Conservation (phyloP, 805 yeast genomes). For the Wickerhamiella bombiphila region DNA sequence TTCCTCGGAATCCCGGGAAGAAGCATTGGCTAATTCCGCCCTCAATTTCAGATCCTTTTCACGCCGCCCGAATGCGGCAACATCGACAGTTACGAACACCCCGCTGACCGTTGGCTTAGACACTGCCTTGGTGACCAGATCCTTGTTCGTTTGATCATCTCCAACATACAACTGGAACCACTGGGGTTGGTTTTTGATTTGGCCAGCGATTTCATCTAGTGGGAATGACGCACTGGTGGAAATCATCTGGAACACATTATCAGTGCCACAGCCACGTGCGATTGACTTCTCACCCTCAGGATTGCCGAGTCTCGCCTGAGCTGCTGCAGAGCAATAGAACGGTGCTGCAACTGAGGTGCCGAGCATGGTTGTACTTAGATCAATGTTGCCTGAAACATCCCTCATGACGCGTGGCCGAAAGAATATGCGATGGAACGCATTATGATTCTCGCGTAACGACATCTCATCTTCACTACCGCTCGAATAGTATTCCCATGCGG, state of each 20-base stretch:
- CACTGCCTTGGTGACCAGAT: slow-evolving; percentile 50
- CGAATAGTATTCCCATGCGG: slow-evolving; percentile 86
- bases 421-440: slow-evolving; percentile 71
- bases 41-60: slow-evolving; percentile 52
- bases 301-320: slow-evolving; percentile 78
- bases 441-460: slow-evolving; percentile 73
- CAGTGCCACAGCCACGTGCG: slow-evolving; percentile 37
- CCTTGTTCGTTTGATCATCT: slow-evolving; percentile 27
- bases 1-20: slow-evolving; percentile 22
- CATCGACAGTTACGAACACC: slow-evolving; percentile 68
- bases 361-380: slow-evolving; percentile 53
- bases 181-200: slow-evolving; percentile 51
- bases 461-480: slow-evolving; percentile 87
- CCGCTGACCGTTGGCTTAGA: slow-evolving; percentile 37
- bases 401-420: slow-evolving; percentile 75
- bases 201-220: slow-evolving; percentile 68
- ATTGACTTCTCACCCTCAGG: slow-evolving; percentile 65
- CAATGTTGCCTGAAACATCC: slow-evolving; percentile 59
- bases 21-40: slow-evolving; percentile 19
- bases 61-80: slow-evolving; percentile 78
- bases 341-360: slow-evolving; percentile 63
- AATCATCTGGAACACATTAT: slow-evolving; percentile 72
- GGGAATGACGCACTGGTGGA: slow-evolving; percentile 84
- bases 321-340: slow-evolving; percentile 80
- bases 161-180: slow-evolving; percentile 48